Conservation (phyloP, 176 grass and related monocot genomes). For the Calamus simplicifolius region DNA sequence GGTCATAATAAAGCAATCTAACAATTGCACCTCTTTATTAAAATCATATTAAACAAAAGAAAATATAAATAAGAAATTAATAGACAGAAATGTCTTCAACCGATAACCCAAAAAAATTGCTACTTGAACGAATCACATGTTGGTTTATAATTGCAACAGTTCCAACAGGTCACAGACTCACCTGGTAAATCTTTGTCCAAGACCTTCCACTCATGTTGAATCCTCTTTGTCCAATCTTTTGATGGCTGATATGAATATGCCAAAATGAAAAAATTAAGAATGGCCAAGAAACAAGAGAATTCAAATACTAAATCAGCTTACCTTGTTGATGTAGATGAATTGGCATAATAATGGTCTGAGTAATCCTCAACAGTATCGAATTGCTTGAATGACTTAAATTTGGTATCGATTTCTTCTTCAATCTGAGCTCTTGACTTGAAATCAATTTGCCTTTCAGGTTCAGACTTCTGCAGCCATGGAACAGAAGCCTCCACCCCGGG, state of each 20-base stretch:
- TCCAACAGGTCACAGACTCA: constrained; percentile 16
- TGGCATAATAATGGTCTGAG: constrained; percentile 56
- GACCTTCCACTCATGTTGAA: constrained; percentile 83
- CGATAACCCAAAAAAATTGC: no score
- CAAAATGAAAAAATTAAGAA: not conserved
- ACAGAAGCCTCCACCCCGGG: constrained; percentile 75
- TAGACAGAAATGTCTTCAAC: no score
- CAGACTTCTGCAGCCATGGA: constrained; percentile 40
- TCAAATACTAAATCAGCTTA: constrained; percentile 23
- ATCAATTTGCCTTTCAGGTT: constrained; percentile 8
- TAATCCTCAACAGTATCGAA: constrained; percentile 72
- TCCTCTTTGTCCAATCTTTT: constrained; percentile 71
- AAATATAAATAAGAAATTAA: no score
- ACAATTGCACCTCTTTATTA: no score
- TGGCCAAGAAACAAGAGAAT: no score
- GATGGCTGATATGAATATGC: constrained; percentile 27
- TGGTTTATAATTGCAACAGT: not conserved
- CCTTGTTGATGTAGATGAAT: constrained; percentile 16
- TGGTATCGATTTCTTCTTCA: constrained; percentile 49
- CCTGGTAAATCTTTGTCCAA: constrained; percentile 87
- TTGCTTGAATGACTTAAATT: constrained; percentile 55
- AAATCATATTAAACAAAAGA: no score
- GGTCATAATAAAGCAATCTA: no score
- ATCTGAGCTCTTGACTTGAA: constrained; percentile 27
- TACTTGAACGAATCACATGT: no score